These are phyloP conservation scores for Skeletonema menzelii DNA, from an alignment of 108 stramenopile species.

Conservation along the genomic window DNA sequence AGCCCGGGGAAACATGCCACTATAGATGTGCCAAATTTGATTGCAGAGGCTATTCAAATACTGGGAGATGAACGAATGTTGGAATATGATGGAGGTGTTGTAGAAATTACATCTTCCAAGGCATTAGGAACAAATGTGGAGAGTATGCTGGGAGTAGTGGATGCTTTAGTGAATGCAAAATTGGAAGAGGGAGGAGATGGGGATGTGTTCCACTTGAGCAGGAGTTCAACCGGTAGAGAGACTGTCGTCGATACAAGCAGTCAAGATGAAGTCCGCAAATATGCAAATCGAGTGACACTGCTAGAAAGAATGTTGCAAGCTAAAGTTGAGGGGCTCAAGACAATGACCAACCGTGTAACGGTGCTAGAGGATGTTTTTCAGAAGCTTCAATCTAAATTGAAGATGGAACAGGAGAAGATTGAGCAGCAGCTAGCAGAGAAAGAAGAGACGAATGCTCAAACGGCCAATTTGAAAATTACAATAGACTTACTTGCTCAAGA, in stretches of 20 bases:
- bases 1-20: slow-evolving; percentile 87
- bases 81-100: slow-evolving; percentile 10
- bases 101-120: slow-evolving; percentile 27
- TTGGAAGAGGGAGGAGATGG: slow-evolving; percentile 1
- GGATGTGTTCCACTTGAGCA: background rate
- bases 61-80: slow-evolving; percentile 53
- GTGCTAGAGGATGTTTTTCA: slow-evolving; percentile 26
- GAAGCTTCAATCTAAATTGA: background rate
- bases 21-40: slow-evolving; percentile 83
- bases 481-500: slow-evolving; percentile 5
- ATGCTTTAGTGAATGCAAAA: slow-evolving; percentile 23
- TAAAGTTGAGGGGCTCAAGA: slow-evolving; percentile 22
- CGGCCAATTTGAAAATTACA: slow-evolving; percentile 19
- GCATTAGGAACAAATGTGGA: slow-evolving; percentile 35
- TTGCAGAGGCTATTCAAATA: slow-evolving; percentile 69
- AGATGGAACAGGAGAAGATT: background rate
- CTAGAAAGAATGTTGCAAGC: slow-evolving; percentile 18
- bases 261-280: background rate
- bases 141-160: slow-evolving; percentile 35
- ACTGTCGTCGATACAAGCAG: background rate
- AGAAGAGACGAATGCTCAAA: background rate
- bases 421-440: background rate
- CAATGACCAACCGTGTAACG: slow-evolving; percentile 29
- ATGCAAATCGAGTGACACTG: slow-evolving; percentile 28
- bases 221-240: background rate